phyloP scores from a whole-genome alignment of 805 yeast genomes.

The Spathaspora hagerdaliae region DNA sequence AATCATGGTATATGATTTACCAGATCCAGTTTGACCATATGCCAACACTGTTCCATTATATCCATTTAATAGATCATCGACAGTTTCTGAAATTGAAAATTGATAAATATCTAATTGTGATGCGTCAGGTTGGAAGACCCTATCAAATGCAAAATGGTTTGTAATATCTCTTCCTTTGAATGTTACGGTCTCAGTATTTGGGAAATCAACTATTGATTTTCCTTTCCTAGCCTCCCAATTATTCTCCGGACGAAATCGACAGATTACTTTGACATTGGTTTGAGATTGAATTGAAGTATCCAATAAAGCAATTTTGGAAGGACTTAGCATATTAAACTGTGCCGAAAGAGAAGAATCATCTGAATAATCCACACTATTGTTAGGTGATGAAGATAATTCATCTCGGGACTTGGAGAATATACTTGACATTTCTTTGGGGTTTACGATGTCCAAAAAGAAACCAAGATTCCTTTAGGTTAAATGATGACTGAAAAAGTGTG shows the following conservation, averaged over 20 bases:
- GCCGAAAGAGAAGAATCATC: not conserved
- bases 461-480: too few species aligned
- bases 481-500: too few species aligned
- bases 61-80: slow-evolving; percentile 69
- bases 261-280: slow-evolving; percentile 58
- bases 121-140: slow-evolving; percentile 50
- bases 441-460: too few species aligned
- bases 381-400: not conserved
- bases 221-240: slow-evolving; percentile 23
- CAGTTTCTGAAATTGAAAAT: slow-evolving; percentile 55
- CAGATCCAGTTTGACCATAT: slow-evolving; percentile 78
- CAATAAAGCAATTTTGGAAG: not conserved
- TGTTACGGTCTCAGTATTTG: slow-evolving; percentile 22
- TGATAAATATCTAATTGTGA: slow-evolving; percentile 58
- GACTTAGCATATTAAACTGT: not conserved
- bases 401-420: not conserved
- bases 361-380: not conserved
- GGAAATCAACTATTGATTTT: slow-evolving; percentile 15
- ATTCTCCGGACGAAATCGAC: slow-evolving; percentile 64
- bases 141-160: slow-evolving; percentile 56
- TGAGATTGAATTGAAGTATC: too few species aligned
- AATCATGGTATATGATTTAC: slow-evolving; percentile 75
- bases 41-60: slow-evolving; percentile 75
- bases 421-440: not conserved
- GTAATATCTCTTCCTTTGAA: slow-evolving; percentile 23